Conservation (phyloP, 225 moss, liverwort and hornwort genomes). For the Climacium dendroides region DNA sequence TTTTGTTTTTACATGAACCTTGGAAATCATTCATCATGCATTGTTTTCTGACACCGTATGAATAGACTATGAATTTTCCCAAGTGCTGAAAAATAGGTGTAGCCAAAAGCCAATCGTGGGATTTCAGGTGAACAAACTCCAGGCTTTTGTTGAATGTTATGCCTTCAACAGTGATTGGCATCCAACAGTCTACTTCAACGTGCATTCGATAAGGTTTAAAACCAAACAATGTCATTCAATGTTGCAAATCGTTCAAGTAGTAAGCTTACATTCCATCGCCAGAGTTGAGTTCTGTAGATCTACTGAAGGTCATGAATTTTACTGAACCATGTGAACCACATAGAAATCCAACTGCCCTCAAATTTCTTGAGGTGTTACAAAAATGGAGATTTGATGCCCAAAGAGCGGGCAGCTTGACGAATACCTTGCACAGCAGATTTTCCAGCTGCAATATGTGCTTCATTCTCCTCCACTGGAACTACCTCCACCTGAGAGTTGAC, state of each 20-base stretch:
- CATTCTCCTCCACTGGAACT: conserved; percentile 32
- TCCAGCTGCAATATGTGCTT: conserved; percentile 40
- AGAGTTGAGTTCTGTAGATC: neutral
- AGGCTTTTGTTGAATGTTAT: no score
- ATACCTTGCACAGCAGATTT: conserved; percentile 16
- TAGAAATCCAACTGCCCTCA: neutral
- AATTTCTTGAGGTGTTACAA: neutral
- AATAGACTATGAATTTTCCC: no score
- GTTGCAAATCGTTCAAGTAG: neutral
- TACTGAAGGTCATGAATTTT: no score
- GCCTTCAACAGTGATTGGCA: neutral
- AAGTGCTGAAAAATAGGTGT: neutral
- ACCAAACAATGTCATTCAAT: neutral
- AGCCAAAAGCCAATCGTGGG: neutral
- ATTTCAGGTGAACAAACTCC: neutral
- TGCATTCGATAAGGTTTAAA: neutral
- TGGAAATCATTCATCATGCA: neutral
- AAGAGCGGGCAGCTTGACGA: conserved; percentile 8
- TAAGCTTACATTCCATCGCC: neutral
- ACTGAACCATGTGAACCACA: neutral
- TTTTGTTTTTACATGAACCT: neutral
- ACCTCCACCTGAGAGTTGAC: neutral
- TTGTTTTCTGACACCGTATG: neutral
- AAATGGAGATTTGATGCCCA: conserved; percentile 25
- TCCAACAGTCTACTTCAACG: neutral